Evolutionary conservation across 805 yeast species (phyloP).

Genomic region (Kazachstania taianensis): DNA sequence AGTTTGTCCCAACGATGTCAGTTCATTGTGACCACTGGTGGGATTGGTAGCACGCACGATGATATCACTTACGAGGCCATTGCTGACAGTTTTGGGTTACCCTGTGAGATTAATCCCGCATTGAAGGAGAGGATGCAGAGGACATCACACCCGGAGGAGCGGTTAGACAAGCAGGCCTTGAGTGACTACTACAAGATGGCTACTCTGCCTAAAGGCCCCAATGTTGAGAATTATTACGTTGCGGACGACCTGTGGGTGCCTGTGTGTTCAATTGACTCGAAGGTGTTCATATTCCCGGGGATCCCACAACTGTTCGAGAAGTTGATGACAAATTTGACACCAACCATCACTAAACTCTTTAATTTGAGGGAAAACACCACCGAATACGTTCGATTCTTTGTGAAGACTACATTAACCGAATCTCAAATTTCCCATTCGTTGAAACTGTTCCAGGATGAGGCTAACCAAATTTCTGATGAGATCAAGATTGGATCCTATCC

Average conservation of each 20-base stretch:
- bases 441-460: conserved; percentile 38
- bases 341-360: conserved; percentile 30
- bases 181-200: conserved; percentile 73
- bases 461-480: conserved; percentile 21
- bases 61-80: conserved; percentile 74
- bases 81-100: conserved; percentile 52
- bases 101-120: conserved; percentile 41
- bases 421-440: conserved; percentile 60
- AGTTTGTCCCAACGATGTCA: conserved; percentile 43
- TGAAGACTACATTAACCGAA: conserved; percentile 53
- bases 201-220: conserved; percentile 46
- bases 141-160: conserved; percentile 32
- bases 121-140: conserved; percentile 52
- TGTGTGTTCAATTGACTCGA: conserved; percentile 52
- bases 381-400: conserved; percentile 40
- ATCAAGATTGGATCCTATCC: conserved; percentile 83
- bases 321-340: conserved; percentile 38
- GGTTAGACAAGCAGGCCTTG: conserved; percentile 35
- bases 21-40: conserved; percentile 53
- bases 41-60: conserved; percentile 84
- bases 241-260: conserved; percentile 72
- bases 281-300: conserved; percentile 72
- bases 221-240: conserved; percentile 39
- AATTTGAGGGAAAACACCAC: conserved; percentile 26
- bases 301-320: conserved; percentile 63